Base-by-base conservation (phyloP, 352 stramenopile genomes). In the Peronospora farinosa region DNA sequence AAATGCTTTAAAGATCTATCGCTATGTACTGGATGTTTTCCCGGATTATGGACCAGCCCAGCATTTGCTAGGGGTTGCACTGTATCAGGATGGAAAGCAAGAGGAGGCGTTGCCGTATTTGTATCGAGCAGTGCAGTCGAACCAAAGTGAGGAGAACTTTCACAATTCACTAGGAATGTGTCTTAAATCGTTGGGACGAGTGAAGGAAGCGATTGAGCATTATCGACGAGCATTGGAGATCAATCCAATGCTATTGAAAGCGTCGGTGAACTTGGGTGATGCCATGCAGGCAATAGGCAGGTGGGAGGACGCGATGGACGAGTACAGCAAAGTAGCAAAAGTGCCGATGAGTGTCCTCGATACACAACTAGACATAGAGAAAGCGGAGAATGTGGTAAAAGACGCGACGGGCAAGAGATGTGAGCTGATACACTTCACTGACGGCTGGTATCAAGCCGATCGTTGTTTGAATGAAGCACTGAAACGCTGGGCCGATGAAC, bases 111-210 rank as follows among this genome's bases (percentile, higher is more conserved):
- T 76, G 12, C 16, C 54, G 30, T 58, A 72, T 27, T 46, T 91
- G 23, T 19, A 66, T 17, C 67, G 59, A 30, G 77, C 80, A 13
- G 51, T 86, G 17, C 38, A 61, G 8, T 27, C 41, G 19, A 78
- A 88, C 11, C 43, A 66, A n/a, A 72, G 54, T 16, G 65, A 84
- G 9, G 57, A 68, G 42, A 59, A 59, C 17, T 74, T 78, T 23
- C 65, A 86, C 57, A 77, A 81, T 47, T 78, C 74, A 9, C 43
- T 81, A 13, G 81, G 62, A 2, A 60, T 78, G 10, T 84, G 68
- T 43, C 63, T 85, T 3, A 73, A 75, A 19, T 54, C 61, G 0
- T 21, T 82, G 31, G 65, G 62, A 3, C 52, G 49, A 2, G 49
- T 56, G 7, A 51, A 73, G 1, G 75, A 88, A 36, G 78, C 76